Conservation (phyloP, 129 eudicot genomes). For the Apium graveolens region DNA sequence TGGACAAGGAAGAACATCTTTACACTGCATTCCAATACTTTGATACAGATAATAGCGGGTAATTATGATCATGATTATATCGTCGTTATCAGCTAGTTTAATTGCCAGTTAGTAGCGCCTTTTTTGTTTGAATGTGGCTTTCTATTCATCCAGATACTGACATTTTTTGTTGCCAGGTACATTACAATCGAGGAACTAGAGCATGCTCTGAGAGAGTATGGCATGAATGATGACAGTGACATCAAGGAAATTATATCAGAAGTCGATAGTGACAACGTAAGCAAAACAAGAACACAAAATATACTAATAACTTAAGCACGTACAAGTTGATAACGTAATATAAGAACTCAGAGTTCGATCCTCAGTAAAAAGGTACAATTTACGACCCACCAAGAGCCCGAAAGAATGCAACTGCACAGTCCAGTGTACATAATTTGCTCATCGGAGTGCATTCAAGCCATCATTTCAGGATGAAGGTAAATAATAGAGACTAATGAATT, state of each 20-base stretch:
- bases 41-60: conserved; percentile 87
- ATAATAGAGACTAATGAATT: not conserved
- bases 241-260: conserved; percentile 68
- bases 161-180: conserved; percentile 26
- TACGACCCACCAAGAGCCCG: no score
- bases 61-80: not conserved
- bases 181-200: conserved; percentile 72
- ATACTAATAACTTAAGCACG: not conserved
- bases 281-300: conserved; percentile 8
- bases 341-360: not conserved
- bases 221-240: conserved; percentile 57
- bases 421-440: not conserved
- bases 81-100: not conserved
- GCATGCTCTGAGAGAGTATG: conserved; percentile 66
- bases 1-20: conserved; percentile 88
- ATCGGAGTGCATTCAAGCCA: no score
- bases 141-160: not conserved
- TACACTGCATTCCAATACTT: conserved; percentile 87
- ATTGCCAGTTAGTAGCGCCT: not conserved
- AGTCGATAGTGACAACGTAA: conserved; percentile 68
- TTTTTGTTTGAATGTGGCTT: not conserved
- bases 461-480: not conserved
- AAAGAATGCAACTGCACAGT: no score
- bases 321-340: no score
- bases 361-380: not conserved